Base-by-base conservation (phyloP, 2,329 filamentous ascomycete species). In the Aureobasidium subglaciale region DNA sequence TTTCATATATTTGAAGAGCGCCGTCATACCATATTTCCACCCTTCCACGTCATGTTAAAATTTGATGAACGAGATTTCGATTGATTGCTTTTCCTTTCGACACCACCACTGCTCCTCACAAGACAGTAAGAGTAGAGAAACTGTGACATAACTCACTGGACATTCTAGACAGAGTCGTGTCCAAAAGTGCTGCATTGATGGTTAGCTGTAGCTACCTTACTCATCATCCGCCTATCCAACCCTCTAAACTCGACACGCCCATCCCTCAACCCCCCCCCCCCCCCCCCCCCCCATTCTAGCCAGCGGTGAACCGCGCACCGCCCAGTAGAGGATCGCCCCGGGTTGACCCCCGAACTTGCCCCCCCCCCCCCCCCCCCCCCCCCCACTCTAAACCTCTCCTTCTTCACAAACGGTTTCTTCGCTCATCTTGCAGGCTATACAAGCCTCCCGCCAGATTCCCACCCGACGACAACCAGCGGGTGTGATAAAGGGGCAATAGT, bases 401-500 rank as follows among this genome's bases (percentile, higher is more conserved):
- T 3, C 18, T 25, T 35, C 18, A 20, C 3, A n/a, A 48, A 48
- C 43, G 43, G 43, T 35, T 27, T 16, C n/a, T 5, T 35, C 32
- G 32, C 32, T 35, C 32, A n/a, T 35, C 32, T 35, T n/a, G 18
- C 29, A 32, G 27, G 8, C 2, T 13, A 45, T 22, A 45, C 16
- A 48, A 48, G 43, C 43, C 43, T 48, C 43, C 43, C 43, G 30
- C 9, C 43, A 18, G 30, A n/a, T 15, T 15, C 11, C 32, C 32
- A 35, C 15, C 13, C 20, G 18, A 22, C 27, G n/a, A 32, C 27
- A 45, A 45, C n/a, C 16, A 22, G 27, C 42, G 25, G 42, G 25
- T 32, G 9, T n/a, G 27, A 16, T 16, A 48, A 35, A 48, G 43
- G 43, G 43, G 43, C 43, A 48, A 48, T 48, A 48, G 30, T 35